Evolutionary conservation across 1,284 basidiomycete species (phyloP), one percentile per base, ranked within the genome.

Genomic region (Sanghuangporus weigelae): DNA sequence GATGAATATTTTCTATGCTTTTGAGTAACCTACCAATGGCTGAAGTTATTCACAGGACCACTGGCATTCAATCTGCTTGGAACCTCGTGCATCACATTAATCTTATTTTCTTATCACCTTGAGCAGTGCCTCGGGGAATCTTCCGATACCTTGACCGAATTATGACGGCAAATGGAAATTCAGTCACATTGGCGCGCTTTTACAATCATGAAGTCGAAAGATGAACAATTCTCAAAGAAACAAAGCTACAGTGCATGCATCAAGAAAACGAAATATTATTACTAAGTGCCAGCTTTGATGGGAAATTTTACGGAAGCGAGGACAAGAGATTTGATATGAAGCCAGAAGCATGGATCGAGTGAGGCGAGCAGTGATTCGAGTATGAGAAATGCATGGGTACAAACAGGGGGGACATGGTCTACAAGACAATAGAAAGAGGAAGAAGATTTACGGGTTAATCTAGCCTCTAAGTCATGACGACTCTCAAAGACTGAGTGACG

Each of bases 401-500:
- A 46, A 39, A 40, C 44, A 59, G 35, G 44, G 26, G 56, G n/a
- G 35, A 21, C 48, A 36, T 59, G 48, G 35, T 49, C 42, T 59
- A 50, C 44, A 59, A 49, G 44, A 50, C 7, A 19, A 7, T 7
- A 36, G 6, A 16, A 21, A 11, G 7, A 56, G n/a, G 14, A 56
- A 21, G 31, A 62, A 62, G 12, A 57, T 40, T 42, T n/a, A 50
- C 16, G 16, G 21, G 42, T 31, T 26, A 36, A 16, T 35, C 44
- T 38, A 39, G 49, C 16, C 31, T 46, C 39, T 42, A 42, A 35
- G 16, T 19, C 26, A 31, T 31, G 26, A 31, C 36, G 14, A 23
- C 39, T n/a, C 48, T 68, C 64, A 71, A 46, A 69, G 63, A 51
- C 57, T 71, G 48, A 70, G 63, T 21, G 69, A 66, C 42, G 70